phyloP scores from a whole-genome alignment of 257 asterid species.

The Nicotiana sylvestris region DNA sequence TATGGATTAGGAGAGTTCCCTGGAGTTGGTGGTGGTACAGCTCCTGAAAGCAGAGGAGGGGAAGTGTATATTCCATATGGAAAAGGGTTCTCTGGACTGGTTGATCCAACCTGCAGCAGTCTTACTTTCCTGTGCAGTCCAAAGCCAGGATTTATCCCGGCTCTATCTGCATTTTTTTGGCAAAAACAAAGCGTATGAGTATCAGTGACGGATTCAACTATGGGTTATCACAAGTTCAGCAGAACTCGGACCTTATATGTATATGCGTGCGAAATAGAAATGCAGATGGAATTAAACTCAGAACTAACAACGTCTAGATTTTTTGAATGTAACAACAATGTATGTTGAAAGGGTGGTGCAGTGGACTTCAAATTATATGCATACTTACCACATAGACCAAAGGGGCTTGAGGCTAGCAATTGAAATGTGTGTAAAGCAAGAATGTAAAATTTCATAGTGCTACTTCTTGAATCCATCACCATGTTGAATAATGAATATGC shows the following conservation, averaged over 20 bases:
- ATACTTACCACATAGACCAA: neutral
- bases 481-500: neutral
- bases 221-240: neutral
- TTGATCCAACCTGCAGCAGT: conserved; percentile 6
- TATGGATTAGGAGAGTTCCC: too few species aligned
- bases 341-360: too few species aligned
- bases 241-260: neutral
- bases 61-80: neutral
- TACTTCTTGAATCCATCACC: neutral
- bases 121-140: neutral
- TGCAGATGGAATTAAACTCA: neutral
- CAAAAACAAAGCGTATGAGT: neutral
- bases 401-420: neutral
- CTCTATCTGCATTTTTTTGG: neutral
- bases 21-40: neutral
- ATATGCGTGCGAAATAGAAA: neutral
- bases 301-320: neutral
- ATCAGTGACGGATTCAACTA: neutral
- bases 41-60: neutral
- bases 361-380: neutral
- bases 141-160: neutral
- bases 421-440: neutral
- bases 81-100: conserved; percentile 4
- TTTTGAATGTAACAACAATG: neutral
- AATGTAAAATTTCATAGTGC: conserved; percentile 2